Evolutionary conservation across 2,329 filamentous ascomycete species (phyloP), one percentile per base, ranked within the genome.

Genomic region (Neoascochyta sp.): DNA sequence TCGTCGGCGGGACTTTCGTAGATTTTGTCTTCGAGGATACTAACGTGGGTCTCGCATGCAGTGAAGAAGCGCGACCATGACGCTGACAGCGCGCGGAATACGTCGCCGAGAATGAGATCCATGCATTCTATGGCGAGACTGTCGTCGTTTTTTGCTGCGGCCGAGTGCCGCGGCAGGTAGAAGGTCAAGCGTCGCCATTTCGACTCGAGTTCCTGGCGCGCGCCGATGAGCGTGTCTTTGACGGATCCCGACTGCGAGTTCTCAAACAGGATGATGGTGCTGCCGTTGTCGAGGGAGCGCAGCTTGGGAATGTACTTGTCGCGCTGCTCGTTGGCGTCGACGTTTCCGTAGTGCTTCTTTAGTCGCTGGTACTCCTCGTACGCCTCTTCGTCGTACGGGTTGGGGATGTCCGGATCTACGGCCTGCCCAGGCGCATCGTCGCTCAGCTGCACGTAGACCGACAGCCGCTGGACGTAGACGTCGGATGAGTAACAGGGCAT

Each of bases 1-100:
- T 74, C 71, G 29, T 75, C 71, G 3, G 71, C 70, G 0, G 72
- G 72, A 18, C 69, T 68, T 17, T 74, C 73, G 34, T 73, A 75
- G 29, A 75, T 68, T 45, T 53, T 60, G 36, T 59, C 54, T 28
- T 57, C 34, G 4, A 74, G 55, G 21, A 74, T 69, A 11, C 61
- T 62, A 10, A 73, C 66, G 38, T 75, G 71, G 9, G 69, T 68
- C 43, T 67, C 65, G 12, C 65, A 69, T 8, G 63, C 57, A 18
- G 59, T 58, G 9, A 74, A 45, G 32, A 71, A 68, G 8, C 57
- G 57, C 26, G 69, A 64, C 71, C 71, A 74, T 8, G 58, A 56
- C 9, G 59, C 59, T 0, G 62, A 57, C 3, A 74, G 45, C 0
- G 64, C 66, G 25, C 70, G 69, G 53, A 74, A 73, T 12, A 75